Evolutionary conservation across 164 flowering plant species (phyloP).

Genomic region (Vitis vinifera): ASM3070453v1 NC_081818.1:8956001-8956500

Average conservation of each 20-base stretch:
- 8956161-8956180: background rate
- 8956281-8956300: background rate
- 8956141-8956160: background rate
- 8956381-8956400: too few species aligned
- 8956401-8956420: constrained; percentile 63
- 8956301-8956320: too few species aligned
- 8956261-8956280: background rate
- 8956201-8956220: background rate
- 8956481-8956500: constrained; percentile 96
- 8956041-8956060: too few species aligned
- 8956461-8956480: constrained; percentile 81
- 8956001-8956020: too few species aligned
- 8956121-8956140: background rate
- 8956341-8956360: too few species aligned
- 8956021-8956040: too few species aligned
- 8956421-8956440: constrained; percentile 85
- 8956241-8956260: background rate
- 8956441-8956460: constrained; percentile 74
- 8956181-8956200: background rate
- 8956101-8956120: background rate
- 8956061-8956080: too few species aligned
- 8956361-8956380: too few species aligned
- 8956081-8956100: background rate
- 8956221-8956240: background rate
- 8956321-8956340: background rate